Percentiles rank a stretch among this genome's conserved stretches.
Evolutionary conservation across 2,329 filamentous ascomycete genomes (phyloP).

Genomic region (Xylaria sp.): DNA sequence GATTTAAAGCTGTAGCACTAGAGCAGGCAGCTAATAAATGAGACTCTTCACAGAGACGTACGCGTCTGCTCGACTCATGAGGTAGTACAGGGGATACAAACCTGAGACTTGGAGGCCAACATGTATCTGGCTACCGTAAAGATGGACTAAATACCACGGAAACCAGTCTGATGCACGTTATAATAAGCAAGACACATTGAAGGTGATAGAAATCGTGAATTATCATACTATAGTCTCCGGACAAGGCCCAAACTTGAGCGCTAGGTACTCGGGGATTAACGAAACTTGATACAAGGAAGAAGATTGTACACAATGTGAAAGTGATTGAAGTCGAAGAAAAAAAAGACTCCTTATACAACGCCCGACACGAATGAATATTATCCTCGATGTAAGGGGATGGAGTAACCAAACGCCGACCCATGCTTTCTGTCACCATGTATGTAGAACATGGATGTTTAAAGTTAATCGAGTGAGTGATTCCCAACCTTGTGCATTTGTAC

Average conservation of each 20-base stretch:
- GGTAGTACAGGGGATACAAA: background rate
- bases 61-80: background rate
- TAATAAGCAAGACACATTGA: background rate
- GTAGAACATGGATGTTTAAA: conserved; percentile 1
- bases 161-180: background rate
- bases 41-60: background rate
- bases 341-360: conserved; percentile 24
- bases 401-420: conserved; percentile 32
- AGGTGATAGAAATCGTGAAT: conserved; percentile 30
- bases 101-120: background rate
- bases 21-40: background rate
- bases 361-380: conserved; percentile 8
- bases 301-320: conserved; percentile 16
- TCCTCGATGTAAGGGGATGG: conserved; percentile 2
- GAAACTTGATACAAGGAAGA: conserved; percentile 29
- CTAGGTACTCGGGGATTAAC: conserved; percentile 16
- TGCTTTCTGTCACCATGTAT: conserved; percentile 20
- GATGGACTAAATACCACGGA: background rate
- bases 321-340: background rate
- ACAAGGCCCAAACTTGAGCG: conserved; percentile 11
- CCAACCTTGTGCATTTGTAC: background rate
- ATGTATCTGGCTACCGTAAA: background rate
- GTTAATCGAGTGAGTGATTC: background rate
- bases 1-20: conserved; percentile 7
- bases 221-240: conserved; percentile 30